A percentile compares a stretch with the other conserved stretches of the same genome.
Conservation (phyloP, 345 rosid species). For the Luvunga scandens region DNA sequence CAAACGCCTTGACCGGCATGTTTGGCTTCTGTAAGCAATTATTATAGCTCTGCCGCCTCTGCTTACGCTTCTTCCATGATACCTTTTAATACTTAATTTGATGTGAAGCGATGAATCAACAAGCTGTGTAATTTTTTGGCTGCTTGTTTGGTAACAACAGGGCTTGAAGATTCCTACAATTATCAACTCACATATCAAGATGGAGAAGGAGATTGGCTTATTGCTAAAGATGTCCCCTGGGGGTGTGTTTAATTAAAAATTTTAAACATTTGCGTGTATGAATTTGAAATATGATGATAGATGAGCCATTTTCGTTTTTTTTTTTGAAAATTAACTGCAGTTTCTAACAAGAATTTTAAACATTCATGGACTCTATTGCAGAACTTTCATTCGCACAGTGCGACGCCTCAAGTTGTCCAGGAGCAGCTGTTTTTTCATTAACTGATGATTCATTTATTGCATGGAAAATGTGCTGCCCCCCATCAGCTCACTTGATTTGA, state of each 20-base stretch:
- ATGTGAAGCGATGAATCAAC: neutral
- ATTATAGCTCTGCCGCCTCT: neutral
- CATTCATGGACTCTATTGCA: constrained; percentile 17
- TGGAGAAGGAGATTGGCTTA: constrained; percentile 41
- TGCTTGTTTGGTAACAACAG: constrained; percentile 21
- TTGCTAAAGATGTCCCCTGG: constrained; percentile 38
- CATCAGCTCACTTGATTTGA: neutral
- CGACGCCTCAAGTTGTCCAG: constrained; percentile 34
- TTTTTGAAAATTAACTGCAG: neutral
- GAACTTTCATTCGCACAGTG: constrained; percentile 30
- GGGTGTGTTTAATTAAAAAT: constrained; percentile 18
- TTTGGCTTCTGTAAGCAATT: constrained; percentile 33
- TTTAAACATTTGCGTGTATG: neutral
- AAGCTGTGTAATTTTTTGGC: neutral
- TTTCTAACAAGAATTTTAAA: neutral
- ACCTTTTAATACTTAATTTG: neutral
- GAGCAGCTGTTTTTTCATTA: constrained; percentile 8
- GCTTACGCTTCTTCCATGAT: neutral
- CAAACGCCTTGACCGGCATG: constrained; percentile 35
- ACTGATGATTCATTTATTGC: neutral
- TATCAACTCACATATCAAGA: constrained; percentile 37
- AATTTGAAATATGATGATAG: neutral
- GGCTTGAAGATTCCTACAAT: constrained; percentile 23
- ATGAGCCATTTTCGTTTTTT: neutral
- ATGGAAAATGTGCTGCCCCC: neutral